Conservation (phyloP, 345 rosid species). For the Pistacia vera region DNA sequence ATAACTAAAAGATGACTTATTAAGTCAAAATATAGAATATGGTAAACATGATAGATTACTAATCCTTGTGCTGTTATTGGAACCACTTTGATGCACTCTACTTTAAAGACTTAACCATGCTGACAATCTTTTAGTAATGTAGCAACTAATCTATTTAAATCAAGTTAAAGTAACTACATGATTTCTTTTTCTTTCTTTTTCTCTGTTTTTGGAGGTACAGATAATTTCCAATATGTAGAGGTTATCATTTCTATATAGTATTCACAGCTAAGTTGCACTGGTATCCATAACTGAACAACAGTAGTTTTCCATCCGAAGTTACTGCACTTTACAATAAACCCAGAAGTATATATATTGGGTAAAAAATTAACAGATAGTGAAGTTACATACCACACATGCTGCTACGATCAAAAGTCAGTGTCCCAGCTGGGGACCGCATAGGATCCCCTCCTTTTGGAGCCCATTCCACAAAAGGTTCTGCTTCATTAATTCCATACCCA, state of each 20-base stretch:
- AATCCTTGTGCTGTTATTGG: background rate
- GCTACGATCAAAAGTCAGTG: conserved; percentile 50
- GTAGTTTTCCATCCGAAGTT: background rate
- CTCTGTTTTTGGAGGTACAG: background rate
- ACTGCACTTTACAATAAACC: background rate
- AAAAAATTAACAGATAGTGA: background rate
- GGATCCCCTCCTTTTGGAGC: conserved; percentile 44
- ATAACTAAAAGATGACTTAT: background rate
- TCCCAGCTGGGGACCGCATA: conserved; percentile 58
- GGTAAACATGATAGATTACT: background rate
- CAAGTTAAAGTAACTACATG: background rate
- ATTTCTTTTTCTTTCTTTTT: too few relatives aligned
- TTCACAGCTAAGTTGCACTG: background rate
- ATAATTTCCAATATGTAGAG: background rate
- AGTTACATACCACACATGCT: conserved; percentile 62
- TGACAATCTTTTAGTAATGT: background rate
- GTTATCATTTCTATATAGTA: background rate
- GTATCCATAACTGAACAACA: background rate
- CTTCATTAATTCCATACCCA: conserved; percentile 58
- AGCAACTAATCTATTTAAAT: background rate
- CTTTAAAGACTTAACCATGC: background rate
- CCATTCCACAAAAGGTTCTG: conserved; percentile 76
- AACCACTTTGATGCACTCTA: background rate
- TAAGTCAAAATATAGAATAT: background rate
- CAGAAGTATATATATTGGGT: background rate